A percentile compares a stretch with the other conserved stretches of the same genome.
phyloP scores from a whole-genome alignment of 108 stramenopile species.

The Aurantiochytrium sp. region DNA sequence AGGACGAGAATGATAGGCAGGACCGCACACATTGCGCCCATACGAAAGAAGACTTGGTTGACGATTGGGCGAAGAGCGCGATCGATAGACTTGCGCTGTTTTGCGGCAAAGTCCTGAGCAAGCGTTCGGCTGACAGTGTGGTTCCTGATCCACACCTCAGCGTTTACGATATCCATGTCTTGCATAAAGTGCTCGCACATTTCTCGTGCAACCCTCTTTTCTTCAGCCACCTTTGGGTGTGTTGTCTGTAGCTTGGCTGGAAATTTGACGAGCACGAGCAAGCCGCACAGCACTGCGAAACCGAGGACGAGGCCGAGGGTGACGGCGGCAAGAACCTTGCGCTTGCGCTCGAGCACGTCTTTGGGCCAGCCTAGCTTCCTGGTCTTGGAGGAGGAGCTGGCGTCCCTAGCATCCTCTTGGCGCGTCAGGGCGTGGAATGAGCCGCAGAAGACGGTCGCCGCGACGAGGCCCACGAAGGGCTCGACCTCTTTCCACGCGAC shows the following conservation, averaged over 20 bases:
- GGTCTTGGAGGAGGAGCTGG: not conserved
- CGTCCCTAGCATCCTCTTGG: not conserved
- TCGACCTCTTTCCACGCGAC: constrained; percentile 9
- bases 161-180: not conserved
- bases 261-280: not conserved
- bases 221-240: not conserved
- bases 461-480: not conserved
- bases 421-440: not conserved
- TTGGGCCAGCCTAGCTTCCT: not conserved
- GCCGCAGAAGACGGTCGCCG: not conserved
- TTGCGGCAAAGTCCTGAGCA: not conserved
- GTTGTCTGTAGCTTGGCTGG: not conserved
- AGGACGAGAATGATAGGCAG: not conserved
- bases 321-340: not conserved
- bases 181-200: not conserved
- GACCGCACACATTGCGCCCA: not conserved
- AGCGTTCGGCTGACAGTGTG: not conserved
- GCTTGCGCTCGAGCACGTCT: not conserved
- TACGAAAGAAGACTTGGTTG: not conserved
- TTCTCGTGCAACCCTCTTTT: not conserved
- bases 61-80: not conserved
- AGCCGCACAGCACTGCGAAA: not conserved
- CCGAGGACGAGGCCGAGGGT: not conserved
- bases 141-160: not conserved
- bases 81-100: not conserved